A percentile compares a stretch with the other conserved stretches of the same genome.
These are phyloP conservation scores for Neurospora sublineolata DNA, from an alignment of 495 filamentous ascomycete genomes.

Conservation along the genomic window DNA sequence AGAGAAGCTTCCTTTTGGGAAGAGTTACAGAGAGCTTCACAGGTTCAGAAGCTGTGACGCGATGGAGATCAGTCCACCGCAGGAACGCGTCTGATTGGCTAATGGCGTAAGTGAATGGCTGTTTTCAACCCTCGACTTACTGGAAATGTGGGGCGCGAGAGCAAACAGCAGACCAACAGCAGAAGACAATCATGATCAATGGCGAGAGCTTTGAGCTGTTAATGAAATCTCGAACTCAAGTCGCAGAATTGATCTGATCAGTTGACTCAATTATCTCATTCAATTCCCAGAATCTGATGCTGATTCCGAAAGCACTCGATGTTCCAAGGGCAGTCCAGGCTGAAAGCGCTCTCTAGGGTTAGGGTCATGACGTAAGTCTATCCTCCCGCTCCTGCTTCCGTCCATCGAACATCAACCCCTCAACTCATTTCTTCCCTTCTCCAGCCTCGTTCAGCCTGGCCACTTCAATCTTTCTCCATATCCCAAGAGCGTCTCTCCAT, in stretches of 20 bases:
- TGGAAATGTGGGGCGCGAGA: neutral
- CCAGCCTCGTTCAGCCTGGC: neutral
- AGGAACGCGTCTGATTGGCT: slow-evolving; percentile 21
- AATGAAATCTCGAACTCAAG: neutral
- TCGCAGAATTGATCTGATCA: neutral
- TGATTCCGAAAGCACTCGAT: neutral
- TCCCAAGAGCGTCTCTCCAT: slow-evolving; percentile 6
- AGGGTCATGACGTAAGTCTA: slow-evolving; percentile 12
- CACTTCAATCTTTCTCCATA: neutral
- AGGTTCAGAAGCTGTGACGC: slow-evolving; percentile 16
- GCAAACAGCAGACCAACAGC: neutral
- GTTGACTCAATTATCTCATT: neutral
- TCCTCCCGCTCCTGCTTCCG: neutral
- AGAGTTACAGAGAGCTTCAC: neutral
- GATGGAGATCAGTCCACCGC: slow-evolving; percentile 9
- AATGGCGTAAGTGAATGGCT: neutral
- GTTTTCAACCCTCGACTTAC: neutral
- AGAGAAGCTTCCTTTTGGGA: neutral
- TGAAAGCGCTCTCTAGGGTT: slow-evolving; percentile 1
- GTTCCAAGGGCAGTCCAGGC: neutral
- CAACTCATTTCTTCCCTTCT: neutral
- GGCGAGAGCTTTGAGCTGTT: neutral
- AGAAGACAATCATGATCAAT: neutral
- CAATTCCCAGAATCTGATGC: neutral
- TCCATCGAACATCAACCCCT: neutral